Base-by-base conservation (phyloP, 441 rosid genomes). In the Capsella rubella region DNA sequence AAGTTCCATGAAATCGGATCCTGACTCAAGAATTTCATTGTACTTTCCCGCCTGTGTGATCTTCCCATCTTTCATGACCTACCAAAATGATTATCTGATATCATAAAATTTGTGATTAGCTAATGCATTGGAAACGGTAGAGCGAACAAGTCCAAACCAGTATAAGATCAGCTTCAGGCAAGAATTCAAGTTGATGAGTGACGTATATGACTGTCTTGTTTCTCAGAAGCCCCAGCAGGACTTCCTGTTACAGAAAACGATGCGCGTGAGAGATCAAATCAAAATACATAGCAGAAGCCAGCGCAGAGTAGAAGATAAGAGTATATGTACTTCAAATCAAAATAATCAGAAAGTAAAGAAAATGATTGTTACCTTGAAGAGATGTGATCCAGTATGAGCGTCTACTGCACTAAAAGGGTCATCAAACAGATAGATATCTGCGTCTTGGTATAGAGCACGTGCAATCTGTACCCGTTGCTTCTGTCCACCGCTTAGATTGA, bases 391-490 rank as follows among this genome's bases (percentile, higher is more conserved):
- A 15, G 97, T 93, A 73, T 90, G 97, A 61, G 92, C 97, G 76
- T 92, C 97, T 21, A 92, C 96, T 5, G 96, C 96, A 76, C 97
- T 93, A 62, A 93, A 93, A 67, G 98, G 97, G 74, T 93, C 97
- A 46, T 91, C 98, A 25, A 93, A 85, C 13, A 93, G 83, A 81
- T 89, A 93, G 53, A 89, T 83, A 78, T 89, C 94, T 2, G 94
- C 90, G 70, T 89, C 85, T 77, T 91, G 96, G 83, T 91, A 89
- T 5, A 93, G 79, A 54, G 97, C 97, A 5, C 98, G 95, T 0
- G 97, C 96, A 72, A 91, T 87, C 65, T 91, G 96, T 77, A 93
- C 76, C 66, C 98, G 78, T 65, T 93, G 98, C 81, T 92, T 92
- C 84, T 92, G 98, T 46, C 98, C 96, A 5, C 98, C 98, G 14